Base-by-base conservation (phyloP, 345 rosid species). In the Kernera saxatilis region DNA sequence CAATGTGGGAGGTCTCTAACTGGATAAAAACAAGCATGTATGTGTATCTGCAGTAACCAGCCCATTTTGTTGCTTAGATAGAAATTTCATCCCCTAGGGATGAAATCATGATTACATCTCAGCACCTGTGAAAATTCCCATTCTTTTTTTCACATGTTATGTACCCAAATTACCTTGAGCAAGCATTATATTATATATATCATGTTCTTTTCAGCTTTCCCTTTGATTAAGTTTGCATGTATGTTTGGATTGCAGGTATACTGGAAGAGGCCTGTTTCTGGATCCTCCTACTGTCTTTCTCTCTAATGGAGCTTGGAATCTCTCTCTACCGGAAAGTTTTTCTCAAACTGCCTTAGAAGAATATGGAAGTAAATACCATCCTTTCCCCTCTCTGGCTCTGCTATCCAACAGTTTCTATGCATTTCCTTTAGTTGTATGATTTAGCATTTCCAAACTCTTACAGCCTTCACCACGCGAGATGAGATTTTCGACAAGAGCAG, bases 181-280 rank as follows among this genome's bases (percentile, higher is more conserved):
- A 4, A 52, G 30, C 60, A 37, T 37, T 63, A 32, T n/a, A n/a
- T n/a, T n/a, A n/a, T n/a, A n/a, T 63, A 43, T 25, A 25, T 23
- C 44, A 57, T 26, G 3, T 18, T 29, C 7, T 33, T 53, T 27
- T 55, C 36, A 43, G 41, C 19, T 44, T 45, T 3, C 12, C 11
- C 9, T 18, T 30, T 51, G 23, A 51, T 17, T 23, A 19, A 3
- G 41, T 21, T 14, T 2, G 10, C n/a, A 40, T 74, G 39, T 46
- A n/a, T 23, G 0, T 54, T 69, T 32, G 65, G 17, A 25, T 35
- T 15, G 51, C 77, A 94, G 99, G 98, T 94, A 91, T 70, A 82
- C 86, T 51, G 98, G 99, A 74, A 85, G 97, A 85, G 98, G 98
- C 50, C 79, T 87, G 69, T 94, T 91, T 78, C 80, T 94, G 53